A percentile compares a stretch with the other conserved stretches of the same genome.
Evolutionary conservation across 805 yeast genomes (phyloP).

Genomic region (Vanderwaltozyma yarrowii): DNA sequence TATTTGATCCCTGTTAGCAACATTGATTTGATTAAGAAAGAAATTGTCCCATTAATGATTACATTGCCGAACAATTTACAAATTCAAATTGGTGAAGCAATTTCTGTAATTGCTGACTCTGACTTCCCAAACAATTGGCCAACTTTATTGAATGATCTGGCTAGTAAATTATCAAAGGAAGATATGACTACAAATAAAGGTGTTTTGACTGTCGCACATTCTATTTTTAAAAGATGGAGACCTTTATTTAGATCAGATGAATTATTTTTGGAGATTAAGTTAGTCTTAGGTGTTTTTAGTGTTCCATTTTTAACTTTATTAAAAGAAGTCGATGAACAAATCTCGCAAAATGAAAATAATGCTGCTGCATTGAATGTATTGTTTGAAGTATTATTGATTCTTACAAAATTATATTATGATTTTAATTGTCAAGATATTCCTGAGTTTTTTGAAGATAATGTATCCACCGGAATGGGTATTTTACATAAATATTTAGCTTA

Average conservation of each 20-base stretch:
- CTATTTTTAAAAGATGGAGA: constrained; percentile 95
- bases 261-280: constrained; percentile 73
- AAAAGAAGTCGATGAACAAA: constrained; percentile 53
- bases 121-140: constrained; percentile 94
- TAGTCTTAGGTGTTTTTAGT: constrained; percentile 77
- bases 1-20: constrained; percentile 54
- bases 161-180: constrained; percentile 48
- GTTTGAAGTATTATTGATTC: constrained; percentile 59
- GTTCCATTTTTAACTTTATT: constrained; percentile 68
- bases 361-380: constrained; percentile 43
- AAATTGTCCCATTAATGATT: constrained; percentile 82
- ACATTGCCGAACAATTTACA: constrained; percentile 69
- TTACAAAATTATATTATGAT: constrained; percentile 80
- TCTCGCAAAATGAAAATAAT: constrained; percentile 38
- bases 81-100: constrained; percentile 90
- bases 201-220: constrained; percentile 84
- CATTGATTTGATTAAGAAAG: constrained; percentile 56
- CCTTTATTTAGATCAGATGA: constrained; percentile 89
- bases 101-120: constrained; percentile 85
- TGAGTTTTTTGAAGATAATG: constrained; percentile 90
- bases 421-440: constrained; percentile 97
- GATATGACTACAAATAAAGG: constrained; percentile 74
- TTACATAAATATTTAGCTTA: constrained; percentile 72
- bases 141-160: constrained; percentile 61
- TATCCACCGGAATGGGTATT: constrained; percentile 65